Evolutionary conservation across 23 red algal species (phyloP), one percentile per base, ranked within the genome.

Genomic region (Agarophyton chilense): DNA sequence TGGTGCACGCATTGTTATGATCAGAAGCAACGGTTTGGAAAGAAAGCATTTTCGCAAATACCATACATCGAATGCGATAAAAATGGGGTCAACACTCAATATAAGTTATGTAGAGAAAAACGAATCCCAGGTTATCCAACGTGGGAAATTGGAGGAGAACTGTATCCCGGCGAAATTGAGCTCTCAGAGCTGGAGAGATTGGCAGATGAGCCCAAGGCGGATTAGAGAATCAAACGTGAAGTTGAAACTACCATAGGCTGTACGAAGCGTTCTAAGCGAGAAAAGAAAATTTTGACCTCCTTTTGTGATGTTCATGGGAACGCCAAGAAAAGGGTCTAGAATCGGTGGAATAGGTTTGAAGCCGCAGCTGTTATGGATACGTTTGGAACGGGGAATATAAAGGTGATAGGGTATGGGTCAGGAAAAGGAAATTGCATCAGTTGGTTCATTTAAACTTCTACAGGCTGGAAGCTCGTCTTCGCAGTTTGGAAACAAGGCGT

Each of bases 1-100:
- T 99, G 97, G 97, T 99, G 97, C 47, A 89, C 82, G 19, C 97
- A 99, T 74, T 99, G 97, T 73, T 88, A 94, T 47, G 91, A 81
- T 33, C 97, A 99, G 54, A 96, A 95, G 36, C 87, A 99, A 53
- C 62, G 92, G 34, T 90, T 99, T 28, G 97, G 97, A 77, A 84
- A 92, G 53, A 73, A 96, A 31, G 97, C 97, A 8, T 96, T 95
- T 84, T 67, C 57, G 4, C 63, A 71, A 3, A 94, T 99, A 32
- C 67, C 82, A 58, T 99, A 99, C 54, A 45, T 99, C 28, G 97
- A 99, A 53, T 99, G 97, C 63, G 84, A 91, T 18, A 94, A 96
- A 24, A 64, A 94, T 39, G 97, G 97, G 31, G 83, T 94, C 54
- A 67, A 94, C 57, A 81, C 92, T 12, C 80, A 94, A 33, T 79